These are phyloP conservation scores for Cucurbita maxima DNA, from an alignment of 306 rosid genomes.

Conservation along the genomic window DNA sequence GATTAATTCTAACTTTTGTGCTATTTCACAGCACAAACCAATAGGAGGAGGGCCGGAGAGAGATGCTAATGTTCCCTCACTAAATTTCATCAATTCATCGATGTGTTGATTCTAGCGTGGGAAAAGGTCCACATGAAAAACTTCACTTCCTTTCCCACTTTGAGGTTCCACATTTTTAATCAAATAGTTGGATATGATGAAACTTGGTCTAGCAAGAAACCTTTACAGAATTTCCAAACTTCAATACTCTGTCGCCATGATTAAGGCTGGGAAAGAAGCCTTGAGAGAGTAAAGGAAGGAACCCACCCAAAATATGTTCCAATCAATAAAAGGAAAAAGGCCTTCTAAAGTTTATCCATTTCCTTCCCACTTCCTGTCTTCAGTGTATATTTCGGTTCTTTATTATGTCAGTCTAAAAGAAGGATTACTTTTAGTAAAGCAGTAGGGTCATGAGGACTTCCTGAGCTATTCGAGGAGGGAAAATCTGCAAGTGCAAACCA, in stretches of 20 bases:
- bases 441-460: neutral
- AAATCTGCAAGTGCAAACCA: neutral
- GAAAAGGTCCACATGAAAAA: neutral
- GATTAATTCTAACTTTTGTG: neutral
- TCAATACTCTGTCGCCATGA: neutral
- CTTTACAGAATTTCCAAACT: neutral
- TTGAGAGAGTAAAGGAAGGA: neutral
- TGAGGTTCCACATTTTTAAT: neutral
- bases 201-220: neutral
- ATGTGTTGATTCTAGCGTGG: neutral
- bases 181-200: neutral
- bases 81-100: neutral
- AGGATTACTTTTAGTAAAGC: neutral
- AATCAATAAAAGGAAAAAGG: neutral
- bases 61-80: neutral
- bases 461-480: neutral
- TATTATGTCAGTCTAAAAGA: neutral
- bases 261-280: neutral
- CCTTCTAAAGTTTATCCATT: neutral
- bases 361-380: neutral
- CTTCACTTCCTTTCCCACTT: neutral
- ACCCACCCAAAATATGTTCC: neutral
- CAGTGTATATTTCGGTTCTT: neutral
- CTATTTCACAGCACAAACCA: neutral
- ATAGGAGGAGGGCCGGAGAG: neutral